These are phyloP conservation scores for Leptographium procerum DNA, from an alignment of 2,329 filamentous ascomycete species.

Conservation along the genomic window DNA sequence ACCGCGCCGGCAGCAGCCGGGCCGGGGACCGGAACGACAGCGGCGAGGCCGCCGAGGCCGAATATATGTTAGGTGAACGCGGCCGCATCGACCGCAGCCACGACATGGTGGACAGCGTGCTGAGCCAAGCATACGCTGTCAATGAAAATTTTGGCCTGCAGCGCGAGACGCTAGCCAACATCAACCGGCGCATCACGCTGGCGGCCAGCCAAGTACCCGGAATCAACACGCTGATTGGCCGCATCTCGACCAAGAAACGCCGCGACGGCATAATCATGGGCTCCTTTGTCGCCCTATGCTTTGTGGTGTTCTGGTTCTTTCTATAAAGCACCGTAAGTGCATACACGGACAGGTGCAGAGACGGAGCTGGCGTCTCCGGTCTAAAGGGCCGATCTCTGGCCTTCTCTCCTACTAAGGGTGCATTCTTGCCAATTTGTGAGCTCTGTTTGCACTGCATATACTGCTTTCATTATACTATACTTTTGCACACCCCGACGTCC, in stretches of 20 bases:
- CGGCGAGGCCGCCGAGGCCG: constrained; percentile 72
- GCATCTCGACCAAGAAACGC: constrained; percentile 90
- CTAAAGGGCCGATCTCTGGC: background rate
- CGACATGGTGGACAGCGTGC: constrained; percentile 75
- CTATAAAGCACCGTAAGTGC: constrained; percentile 39
- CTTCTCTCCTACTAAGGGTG: background rate
- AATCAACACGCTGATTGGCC: constrained; percentile 79
- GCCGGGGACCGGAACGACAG: constrained; percentile 39
- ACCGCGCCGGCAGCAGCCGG: constrained; percentile 74
- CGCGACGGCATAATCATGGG: constrained; percentile 92
- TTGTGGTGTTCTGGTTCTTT: constrained; percentile 74
- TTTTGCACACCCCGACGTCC: background rate
- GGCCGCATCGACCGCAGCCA: constrained; percentile 79
- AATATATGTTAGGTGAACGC: constrained; percentile 95
- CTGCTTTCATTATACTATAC: background rate
- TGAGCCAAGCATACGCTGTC: constrained; percentile 92
- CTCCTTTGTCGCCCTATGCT: constrained; percentile 82
- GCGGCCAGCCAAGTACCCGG: constrained; percentile 88
- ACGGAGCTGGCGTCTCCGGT: no score
- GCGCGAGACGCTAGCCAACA: constrained; percentile 74
- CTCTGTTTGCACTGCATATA: background rate
- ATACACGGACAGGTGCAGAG: no score
- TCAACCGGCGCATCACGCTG: constrained; percentile 80
- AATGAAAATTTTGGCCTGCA: constrained; percentile 85
- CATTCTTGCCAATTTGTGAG: background rate